A percentile compares a stretch with the other conserved stretches of the same genome.
Evolutionary conservation across 768 basidiomycete genomes (phyloP).

Genomic region (Termitomyces sp.): DNA sequence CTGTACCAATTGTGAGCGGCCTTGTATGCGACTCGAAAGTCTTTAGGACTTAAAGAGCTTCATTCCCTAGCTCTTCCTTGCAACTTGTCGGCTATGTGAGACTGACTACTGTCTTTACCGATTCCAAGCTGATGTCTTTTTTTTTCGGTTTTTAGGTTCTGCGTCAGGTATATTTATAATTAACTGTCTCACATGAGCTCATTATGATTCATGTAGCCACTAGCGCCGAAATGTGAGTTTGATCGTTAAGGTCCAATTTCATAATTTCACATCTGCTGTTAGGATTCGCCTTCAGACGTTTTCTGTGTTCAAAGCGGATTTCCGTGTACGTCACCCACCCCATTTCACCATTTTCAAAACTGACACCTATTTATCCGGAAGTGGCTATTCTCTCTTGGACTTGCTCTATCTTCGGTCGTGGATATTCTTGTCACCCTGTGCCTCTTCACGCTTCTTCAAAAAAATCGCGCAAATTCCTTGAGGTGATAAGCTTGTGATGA

Average conservation of each 20-base stretch:
- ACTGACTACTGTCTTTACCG: not conserved
- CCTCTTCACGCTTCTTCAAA: slow-evolving; percentile 26
- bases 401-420: slow-evolving; percentile 39
- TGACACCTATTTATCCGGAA: slow-evolving; percentile 12
- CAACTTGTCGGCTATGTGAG: slow-evolving; percentile 17
- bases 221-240: slow-evolving; percentile 24
- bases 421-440: slow-evolving; percentile 35
- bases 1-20: too few species aligned
- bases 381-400: slow-evolving; percentile 47
- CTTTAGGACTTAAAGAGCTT: too few species aligned
- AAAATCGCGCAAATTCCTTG: slow-evolving; percentile 28
- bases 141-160: slow-evolving; percentile 9
- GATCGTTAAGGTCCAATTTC: not conserved
- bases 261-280: not conserved
- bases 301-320: slow-evolving; percentile 17
- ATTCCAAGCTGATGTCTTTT: not conserved
- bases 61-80: too few species aligned
- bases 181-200: not conserved
- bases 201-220: slow-evolving; percentile 13
- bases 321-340: slow-evolving; percentile 20
- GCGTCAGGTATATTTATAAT: slow-evolving; percentile 16
- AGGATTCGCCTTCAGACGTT: slow-evolving; percentile 24
- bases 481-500: slow-evolving; percentile 19
- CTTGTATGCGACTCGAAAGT: too few species aligned
- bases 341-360: too few species aligned